Evolutionary conservation across 108 stramenopile genomes (phyloP).

Genomic region (Fragilariopsis cylindrus): DNA sequence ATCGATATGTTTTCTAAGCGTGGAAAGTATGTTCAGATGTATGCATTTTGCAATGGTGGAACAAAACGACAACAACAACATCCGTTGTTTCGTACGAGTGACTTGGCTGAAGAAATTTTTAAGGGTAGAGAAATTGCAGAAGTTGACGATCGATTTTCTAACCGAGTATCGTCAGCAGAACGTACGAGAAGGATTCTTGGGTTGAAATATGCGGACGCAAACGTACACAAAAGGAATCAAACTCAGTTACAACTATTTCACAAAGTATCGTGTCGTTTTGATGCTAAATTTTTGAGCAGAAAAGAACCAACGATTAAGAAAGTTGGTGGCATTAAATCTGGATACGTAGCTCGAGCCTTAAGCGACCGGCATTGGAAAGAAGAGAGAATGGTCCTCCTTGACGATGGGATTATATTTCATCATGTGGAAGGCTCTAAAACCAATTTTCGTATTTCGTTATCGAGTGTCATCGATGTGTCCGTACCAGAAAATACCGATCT

Average conservation of each 20-base stretch:
- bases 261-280: constrained; percentile 17
- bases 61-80: not conserved
- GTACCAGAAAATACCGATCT: constrained; percentile 22
- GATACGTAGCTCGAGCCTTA: constrained; percentile 56
- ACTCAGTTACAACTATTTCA: constrained; percentile 11
- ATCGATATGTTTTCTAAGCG: constrained; percentile 41
- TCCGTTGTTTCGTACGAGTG: constrained; percentile 18
- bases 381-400: constrained; percentile 42
- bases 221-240: not conserved
- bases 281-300: constrained; percentile 24
- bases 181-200: constrained; percentile 36
- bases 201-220: constrained; percentile 23
- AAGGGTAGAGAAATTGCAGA: constrained; percentile 9
- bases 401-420: constrained; percentile 44
- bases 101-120: constrained; percentile 10
- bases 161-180: constrained; percentile 37
- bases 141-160: constrained; percentile 37
- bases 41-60: constrained; percentile 34
- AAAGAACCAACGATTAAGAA: not conserved
- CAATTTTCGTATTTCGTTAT: constrained; percentile 35
- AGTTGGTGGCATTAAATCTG: constrained; percentile 11
- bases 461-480: constrained; percentile 33
- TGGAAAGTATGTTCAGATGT: constrained; percentile 39
- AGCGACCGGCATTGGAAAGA: constrained; percentile 75
- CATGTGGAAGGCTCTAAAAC: constrained; percentile 46